Conservation (phyloP, 164 flowering plant genomes). For the Aristolochia californica region DNA sequence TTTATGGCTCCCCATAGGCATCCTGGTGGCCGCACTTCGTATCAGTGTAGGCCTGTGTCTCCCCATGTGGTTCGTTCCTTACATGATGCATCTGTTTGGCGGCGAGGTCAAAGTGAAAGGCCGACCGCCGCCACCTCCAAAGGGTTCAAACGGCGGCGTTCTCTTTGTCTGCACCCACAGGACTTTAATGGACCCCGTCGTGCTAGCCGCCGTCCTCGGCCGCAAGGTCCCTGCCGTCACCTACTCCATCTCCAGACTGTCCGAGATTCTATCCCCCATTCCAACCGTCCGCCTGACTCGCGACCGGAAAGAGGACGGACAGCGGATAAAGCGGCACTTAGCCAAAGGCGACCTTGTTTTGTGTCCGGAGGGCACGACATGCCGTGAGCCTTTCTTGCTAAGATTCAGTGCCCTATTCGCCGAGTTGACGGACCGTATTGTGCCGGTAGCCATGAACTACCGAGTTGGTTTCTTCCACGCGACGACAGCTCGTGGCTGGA, state of each 20-base stretch:
- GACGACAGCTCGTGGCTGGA: slow-evolving; percentile 93
- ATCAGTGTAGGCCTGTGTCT: slow-evolving; percentile 36
- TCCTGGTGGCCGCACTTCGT: slow-evolving; percentile 50
- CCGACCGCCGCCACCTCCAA: slow-evolving; percentile 53
- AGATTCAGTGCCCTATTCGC: slow-evolving; percentile 92
- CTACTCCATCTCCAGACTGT: slow-evolving; percentile 73
- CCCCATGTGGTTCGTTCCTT: slow-evolving; percentile 54
- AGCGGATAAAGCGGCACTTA: slow-evolving; percentile 45
- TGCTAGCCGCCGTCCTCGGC: slow-evolving; percentile 56
- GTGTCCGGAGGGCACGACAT: slow-evolving; percentile 96
- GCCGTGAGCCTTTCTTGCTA: slow-evolving; percentile 81
- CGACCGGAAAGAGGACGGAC: slow-evolving; percentile 63
- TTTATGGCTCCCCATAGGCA: slow-evolving; percentile 83
- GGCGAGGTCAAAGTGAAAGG: slow-evolving; percentile 59
- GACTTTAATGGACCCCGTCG: slow-evolving; percentile 92
- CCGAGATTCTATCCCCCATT: slow-evolving; percentile 87
- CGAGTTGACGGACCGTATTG: slow-evolving; percentile 77
- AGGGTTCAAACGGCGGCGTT: slow-evolving; percentile 44
- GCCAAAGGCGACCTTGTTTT: slow-evolving; percentile 68
- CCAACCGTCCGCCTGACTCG: slow-evolving; percentile 79
- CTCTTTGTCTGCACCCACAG: slow-evolving; percentile 93
- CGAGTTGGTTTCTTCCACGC: slow-evolving; percentile 89
- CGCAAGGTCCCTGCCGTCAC: slow-evolving; percentile 84
- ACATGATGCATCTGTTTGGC: slow-evolving; percentile 39
- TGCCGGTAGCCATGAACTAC: slow-evolving; percentile 94